Conservation (phyloP, 352 stramenopile genomes). For the Peronosclerospora sorghi region DNA sequence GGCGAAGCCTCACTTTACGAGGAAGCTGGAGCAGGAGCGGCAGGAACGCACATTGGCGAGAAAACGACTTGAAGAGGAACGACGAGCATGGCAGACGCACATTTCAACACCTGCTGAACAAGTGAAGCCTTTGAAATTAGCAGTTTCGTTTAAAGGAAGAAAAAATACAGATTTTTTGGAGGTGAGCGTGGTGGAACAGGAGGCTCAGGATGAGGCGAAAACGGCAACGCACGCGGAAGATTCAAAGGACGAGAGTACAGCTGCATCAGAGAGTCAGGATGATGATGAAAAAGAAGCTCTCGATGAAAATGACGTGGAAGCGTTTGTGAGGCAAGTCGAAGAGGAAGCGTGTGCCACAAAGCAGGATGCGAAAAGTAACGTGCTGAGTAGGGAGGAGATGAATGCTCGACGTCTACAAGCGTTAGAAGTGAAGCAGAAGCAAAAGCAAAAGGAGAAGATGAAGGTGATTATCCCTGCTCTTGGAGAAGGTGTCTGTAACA, state of each 20-base stretch:
- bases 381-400: constrained; percentile 16
- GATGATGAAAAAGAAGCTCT: constrained; percentile 3
- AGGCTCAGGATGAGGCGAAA: constrained; percentile 1
- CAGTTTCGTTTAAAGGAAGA: constrained; percentile 14
- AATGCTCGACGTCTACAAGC: constrained; percentile 34
- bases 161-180: constrained; percentile 13
- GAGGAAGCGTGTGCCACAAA: not conserved
- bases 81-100: constrained; percentile 1
- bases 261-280: constrained; percentile 1
- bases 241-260: too few species aligned
- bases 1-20: constrained; percentile 40
- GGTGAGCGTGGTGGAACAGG: constrained; percentile 6
- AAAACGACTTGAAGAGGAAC: not conserved
- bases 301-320: constrained; percentile 19
- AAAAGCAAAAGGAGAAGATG: constrained; percentile 21
- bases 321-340: constrained; percentile 27
- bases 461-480: constrained; percentile 19
- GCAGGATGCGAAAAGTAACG: constrained; percentile 1
- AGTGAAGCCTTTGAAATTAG: constrained; percentile 9
- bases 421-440: constrained; percentile 35
- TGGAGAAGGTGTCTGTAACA: constrained; percentile 22
- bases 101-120: not conserved
- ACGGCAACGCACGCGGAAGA: constrained; percentile 5
- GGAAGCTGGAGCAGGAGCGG: constrained; percentile 34
- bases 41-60: constrained; percentile 1